Percentiles rank a stretch among this genome's conserved stretches.
Conservation (phyloP, 176 grass and related monocot genomes). For the Otatea glauca region DNA sequence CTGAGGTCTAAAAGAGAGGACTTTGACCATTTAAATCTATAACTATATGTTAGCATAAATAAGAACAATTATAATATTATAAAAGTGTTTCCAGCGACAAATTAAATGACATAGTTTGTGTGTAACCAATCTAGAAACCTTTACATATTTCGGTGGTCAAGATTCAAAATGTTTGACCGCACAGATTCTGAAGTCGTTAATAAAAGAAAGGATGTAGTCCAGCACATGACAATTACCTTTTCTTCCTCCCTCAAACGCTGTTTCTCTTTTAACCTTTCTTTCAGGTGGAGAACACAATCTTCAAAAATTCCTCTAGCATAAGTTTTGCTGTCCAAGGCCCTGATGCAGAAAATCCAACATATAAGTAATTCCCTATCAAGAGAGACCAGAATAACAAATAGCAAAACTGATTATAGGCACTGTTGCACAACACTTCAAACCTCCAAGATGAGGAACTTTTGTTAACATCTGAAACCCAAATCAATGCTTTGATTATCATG, state of each 20-base stretch:
- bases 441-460: not conserved
- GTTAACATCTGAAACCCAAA: not conserved
- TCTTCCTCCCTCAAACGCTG: conserved; percentile 91
- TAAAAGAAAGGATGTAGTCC: too few species aligned
- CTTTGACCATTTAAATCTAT: too few species aligned
- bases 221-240: conserved; percentile 57
- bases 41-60: too few species aligned
- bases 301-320: conserved; percentile 80
- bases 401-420: not conserved
- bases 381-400: not conserved
- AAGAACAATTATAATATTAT: too few species aligned
- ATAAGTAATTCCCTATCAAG: conserved; percentile 26
- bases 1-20: too few species aligned
- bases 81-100: too few species aligned
- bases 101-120: too few species aligned
- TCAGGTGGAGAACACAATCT: conserved; percentile 73
- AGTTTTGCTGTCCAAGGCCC: conserved; percentile 55
- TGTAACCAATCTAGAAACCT: too few species aligned
- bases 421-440: not conserved
- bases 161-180: too few species aligned
- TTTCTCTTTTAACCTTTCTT: conserved; percentile 87
- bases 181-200: too few species aligned
- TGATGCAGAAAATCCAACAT: conserved; percentile 44
- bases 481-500: not conserved
- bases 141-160: too few species aligned